Percentiles rank a stretch among this genome's conserved stretches.
phyloP scores from a whole-genome alignment of 1,284 basidiomycete genomes.

The Ceratobasidium sp. region DNA sequence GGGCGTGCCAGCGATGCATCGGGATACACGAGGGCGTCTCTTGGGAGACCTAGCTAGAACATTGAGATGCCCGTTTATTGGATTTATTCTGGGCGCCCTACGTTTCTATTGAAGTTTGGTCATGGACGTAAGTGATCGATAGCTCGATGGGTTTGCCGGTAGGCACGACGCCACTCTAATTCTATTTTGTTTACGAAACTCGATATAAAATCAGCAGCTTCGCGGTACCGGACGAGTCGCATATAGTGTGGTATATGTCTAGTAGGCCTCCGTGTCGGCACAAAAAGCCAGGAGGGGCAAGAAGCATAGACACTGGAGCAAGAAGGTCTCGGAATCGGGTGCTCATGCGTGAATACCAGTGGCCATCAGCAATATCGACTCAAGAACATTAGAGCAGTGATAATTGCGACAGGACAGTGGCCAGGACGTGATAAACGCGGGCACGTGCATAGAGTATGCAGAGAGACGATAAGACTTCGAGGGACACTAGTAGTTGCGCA shows the following conservation, averaged over 20 bases:
- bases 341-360: constrained; percentile 31
- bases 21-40: neutral
- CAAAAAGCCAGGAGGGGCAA: constrained; percentile 9
- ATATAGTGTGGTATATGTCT: neutral
- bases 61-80: neutral
- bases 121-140: constrained; percentile 11
- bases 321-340: constrained; percentile 3
- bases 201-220: neutral
- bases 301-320: constrained; percentile 1
- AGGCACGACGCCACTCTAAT: constrained; percentile 5
- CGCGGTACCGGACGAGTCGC: neutral
- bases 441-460: constrained; percentile 31
- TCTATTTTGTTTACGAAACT: neutral
- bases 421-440: constrained; percentile 10
- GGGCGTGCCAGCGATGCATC: neutral
- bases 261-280: neutral
- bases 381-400: constrained; percentile 24
- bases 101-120: constrained; percentile 3
- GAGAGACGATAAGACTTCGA: constrained; percentile 6
- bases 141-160: neutral
- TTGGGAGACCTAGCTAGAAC: neutral
- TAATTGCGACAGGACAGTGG: constrained; percentile 25
- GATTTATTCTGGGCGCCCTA: neutral
- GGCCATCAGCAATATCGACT: constrained; percentile 19
- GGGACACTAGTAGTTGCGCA: constrained; percentile 8